A percentile compares a stretch with the other conserved stretches of the same genome.
These are phyloP conservation scores for Fusarium acutatum DNA, from an alignment of 2,329 filamentous ascomycete species.

Conservation along the genomic window DNA sequence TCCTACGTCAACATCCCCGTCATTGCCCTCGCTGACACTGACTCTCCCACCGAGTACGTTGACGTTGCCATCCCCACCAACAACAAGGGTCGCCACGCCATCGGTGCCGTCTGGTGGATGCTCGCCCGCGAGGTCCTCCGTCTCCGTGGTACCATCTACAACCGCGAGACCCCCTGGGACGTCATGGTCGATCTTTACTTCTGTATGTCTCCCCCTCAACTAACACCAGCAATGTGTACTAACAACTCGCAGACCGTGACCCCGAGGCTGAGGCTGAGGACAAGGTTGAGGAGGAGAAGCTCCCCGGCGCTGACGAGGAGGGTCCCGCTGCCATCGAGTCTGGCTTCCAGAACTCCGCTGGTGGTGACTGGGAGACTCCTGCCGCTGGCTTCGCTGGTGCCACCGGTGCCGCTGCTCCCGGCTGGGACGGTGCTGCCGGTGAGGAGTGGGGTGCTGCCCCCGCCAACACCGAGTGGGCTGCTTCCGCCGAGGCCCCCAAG, in stretches of 20 bases:
- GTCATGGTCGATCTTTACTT: slow-evolving; percentile 99
- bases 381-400: slow-evolving; percentile 75
- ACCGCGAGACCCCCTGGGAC: slow-evolving; percentile 97
- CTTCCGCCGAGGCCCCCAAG: slow-evolving; percentile 64
- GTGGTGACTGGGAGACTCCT: slow-evolving; percentile 86
- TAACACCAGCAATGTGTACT: slow-evolving; percentile 1
- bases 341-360: slow-evolving; percentile 70
- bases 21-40: slow-evolving; percentile 98
- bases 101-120: slow-evolving; percentile 99
- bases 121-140: slow-evolving; percentile 99
- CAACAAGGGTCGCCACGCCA: slow-evolving; percentile 99
- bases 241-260: slow-evolving; percentile 78
- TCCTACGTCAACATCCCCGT: slow-evolving; percentile 99
- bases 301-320: slow-evolving; percentile 84
- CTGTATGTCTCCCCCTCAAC: slow-evolving; percentile 64
- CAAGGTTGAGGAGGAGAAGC: slow-evolving; percentile 94
- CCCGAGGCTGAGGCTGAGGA: slow-evolving; percentile 99
- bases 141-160: slow-evolving; percentile 95
- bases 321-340: slow-evolving; percentile 80
- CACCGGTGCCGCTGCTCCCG: slow-evolving; percentile 54
- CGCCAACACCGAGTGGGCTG: slow-evolving; percentile 75
- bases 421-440: slow-evolving; percentile 66
- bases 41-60: slow-evolving; percentile 99
- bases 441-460: slow-evolving; percentile 73
- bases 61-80: slow-evolving; percentile 99